phyloP scores from a whole-genome alignment of 768 basidiomycete species.

The Sarcodon aspratus region DNA sequence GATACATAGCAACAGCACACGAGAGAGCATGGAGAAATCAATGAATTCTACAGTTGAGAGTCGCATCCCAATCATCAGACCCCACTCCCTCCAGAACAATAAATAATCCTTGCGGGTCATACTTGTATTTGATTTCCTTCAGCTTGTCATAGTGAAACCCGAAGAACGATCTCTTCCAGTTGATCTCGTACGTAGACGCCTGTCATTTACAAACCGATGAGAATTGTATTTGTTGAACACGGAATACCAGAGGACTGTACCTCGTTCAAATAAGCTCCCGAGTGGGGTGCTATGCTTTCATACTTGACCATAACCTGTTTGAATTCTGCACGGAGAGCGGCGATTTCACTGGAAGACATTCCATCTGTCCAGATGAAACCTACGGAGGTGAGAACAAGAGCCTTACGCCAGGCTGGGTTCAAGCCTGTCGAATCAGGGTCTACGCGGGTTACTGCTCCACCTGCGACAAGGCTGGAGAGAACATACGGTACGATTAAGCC shows the following conservation, averaged over 20 bases:
- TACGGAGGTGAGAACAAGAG: constrained; percentile 21
- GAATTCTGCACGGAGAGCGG: constrained; percentile 6
- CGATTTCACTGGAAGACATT: constrained; percentile 8
- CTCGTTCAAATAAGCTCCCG: constrained; percentile 39
- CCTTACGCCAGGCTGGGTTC: constrained; percentile 37
- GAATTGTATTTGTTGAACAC: no score
- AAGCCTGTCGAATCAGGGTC: constrained; percentile 28
- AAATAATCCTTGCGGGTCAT: no score
- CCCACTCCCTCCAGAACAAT: no score
- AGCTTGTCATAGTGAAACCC: no score
- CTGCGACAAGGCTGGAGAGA: constrained; percentile 26
- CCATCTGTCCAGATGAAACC: constrained; percentile 12
- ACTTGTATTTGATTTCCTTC: no score
- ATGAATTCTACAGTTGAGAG: no score
- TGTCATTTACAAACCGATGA: no score
- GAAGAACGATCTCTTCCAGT: no score
- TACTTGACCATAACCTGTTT: constrained; percentile 13
- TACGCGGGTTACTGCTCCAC: constrained; percentile 29
- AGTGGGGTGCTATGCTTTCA: constrained; percentile 18
- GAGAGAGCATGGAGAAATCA: no score
- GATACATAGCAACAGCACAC: no score
- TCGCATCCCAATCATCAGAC: no score
- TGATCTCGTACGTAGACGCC: no score
- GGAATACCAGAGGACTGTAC: constrained; percentile 19
- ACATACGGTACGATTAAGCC: neutral